Evolutionary conservation across 177 flowering plant genomes (phyloP), one percentile per base, ranked within the genome.

Genomic region (Telopea speciosissima): DNA sequence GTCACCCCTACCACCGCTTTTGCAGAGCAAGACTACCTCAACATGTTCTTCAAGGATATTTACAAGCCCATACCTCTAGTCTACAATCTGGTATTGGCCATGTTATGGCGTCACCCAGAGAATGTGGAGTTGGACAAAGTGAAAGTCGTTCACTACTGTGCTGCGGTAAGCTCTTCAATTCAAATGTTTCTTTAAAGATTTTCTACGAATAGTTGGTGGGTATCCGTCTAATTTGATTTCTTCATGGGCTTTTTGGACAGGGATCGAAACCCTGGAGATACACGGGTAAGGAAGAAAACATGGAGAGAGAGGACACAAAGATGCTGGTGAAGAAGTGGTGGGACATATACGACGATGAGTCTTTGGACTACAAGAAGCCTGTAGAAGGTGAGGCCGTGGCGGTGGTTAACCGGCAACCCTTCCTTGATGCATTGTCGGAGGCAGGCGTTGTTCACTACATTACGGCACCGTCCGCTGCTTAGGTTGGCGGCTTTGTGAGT

Each of bases 81-180:
- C 0, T 88, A 91, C 84, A 91, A 91, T 74, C 84, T 90, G 5
- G 89, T 89, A 0, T 4, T 89, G 79, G 91, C 92, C 21, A 84
- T 90, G 92, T 66, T 89, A 7, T 91, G 97, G 97, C 86, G 92
- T 24, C 97, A 91, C 70, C 92, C 89, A 0, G 90, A 91, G 82
- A 85, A 82, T 33, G 75, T 88, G 23, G 74, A 87, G 49, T 75
- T 87, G 0, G 85, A 82, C n/a, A 70, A 86, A 64, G 84, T 82
- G 33, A 89, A 89, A 70, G 93, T 86, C 0, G 92, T 86, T 40
- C 97, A 89, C 81, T 90, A 86, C 68, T 92, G 96, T 69, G 92
- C 90, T 11, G 86, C 84, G 31, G 92, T 85, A 40, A 73, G 89
- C 73, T 5, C 64, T 36, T 36, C 8, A 36, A 36, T 36, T 2